Evolutionary conservation across 2,329 filamentous ascomycete species (phyloP), one percentile per base, ranked within the genome.

Genomic region (Ophiostoma ulmi): DNA sequence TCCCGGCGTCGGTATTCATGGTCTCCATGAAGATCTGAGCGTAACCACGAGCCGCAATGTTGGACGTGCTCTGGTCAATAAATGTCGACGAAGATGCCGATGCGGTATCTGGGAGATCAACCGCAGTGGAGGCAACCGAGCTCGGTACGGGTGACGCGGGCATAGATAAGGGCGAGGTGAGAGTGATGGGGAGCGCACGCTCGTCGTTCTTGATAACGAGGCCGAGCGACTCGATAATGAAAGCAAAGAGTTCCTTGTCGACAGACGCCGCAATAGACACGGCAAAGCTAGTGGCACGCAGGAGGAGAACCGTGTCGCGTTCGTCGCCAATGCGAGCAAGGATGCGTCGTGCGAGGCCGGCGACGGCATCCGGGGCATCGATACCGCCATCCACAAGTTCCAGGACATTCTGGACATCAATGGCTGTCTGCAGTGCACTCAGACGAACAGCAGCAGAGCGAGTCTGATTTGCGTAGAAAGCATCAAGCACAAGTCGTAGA

Each of bases 1-100:
- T 94, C 17, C 79, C 79, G 8, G 86, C 85, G 70, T 91, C 88
- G 39, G 81, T 82, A 74, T 89, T 69, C 81, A 96, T 87, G 14
- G 88, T 87, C 69, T 88, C 86, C 74, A 94, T 86, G 78, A 97
- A 97, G 69, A 96, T 88, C 73, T 86, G 87, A 61, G 93, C 88
- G 71, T 92, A 88, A 2, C 90, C 91, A 71, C 85, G 87, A 0
- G 89, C 86, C 65, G 92, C 89, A 61, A 94, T 87, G 74, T 93
- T 92, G 3, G 88, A 88, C 1, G 87, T 84, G 35, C 88, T 90
- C 74, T 85, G 80, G 66, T 75, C 76, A n/a, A 71, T 71, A 48
- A 73, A 72, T 17, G 74, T 72, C 17, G 17, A 7, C 44, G 44
- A 48, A n/a, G 74, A 75, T 5, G 73, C 75, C 10, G 79, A 77